These are phyloP conservation scores for Fusarium euwallaceae DNA, from an alignment of 2,329 filamentous ascomycete species.

Conservation along the genomic window DNA sequence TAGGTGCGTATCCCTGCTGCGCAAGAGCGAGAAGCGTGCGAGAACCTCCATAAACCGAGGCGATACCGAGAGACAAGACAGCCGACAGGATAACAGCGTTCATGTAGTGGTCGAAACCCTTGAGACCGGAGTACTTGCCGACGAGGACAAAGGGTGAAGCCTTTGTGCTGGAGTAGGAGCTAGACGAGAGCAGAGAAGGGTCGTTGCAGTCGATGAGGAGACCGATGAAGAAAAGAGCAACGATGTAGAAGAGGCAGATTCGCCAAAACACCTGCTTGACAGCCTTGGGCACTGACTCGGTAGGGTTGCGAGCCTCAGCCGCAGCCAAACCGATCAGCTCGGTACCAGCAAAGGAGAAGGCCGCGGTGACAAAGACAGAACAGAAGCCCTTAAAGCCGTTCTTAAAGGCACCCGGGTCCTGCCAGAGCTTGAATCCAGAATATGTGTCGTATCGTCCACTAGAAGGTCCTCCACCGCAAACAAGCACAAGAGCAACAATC, in stretches of 20 bases:
- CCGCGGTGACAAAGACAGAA: conserved; percentile 77
- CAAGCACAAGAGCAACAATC: conserved; percentile 70
- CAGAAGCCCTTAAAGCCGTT: conserved; percentile 80
- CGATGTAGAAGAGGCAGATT: conserved; percentile 63
- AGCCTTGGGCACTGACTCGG: conserved; percentile 80
- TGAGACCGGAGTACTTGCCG: conserved; percentile 62
- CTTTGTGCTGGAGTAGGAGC: conserved; percentile 35
- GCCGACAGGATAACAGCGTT: conserved; percentile 67
- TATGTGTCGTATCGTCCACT: conserved; percentile 58
- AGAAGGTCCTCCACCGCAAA: conserved; percentile 68
- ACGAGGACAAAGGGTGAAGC: conserved; percentile 65
- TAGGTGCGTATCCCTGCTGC: conserved; percentile 67
- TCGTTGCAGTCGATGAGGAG: conserved; percentile 60
- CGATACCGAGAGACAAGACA: conserved; percentile 67
- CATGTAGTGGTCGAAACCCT: conserved; percentile 65
- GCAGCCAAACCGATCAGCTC: conserved; percentile 78
- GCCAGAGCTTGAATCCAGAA: conserved; percentile 55
- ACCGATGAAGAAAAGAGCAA: conserved; percentile 63
- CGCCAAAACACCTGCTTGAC: conserved; percentile 79
- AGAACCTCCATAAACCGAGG: conserved; percentile 67
- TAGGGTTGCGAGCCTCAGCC: conserved; percentile 75
- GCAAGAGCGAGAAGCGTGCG: conserved; percentile 68
- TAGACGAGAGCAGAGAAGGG: conserved; percentile 54
- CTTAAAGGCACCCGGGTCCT: conserved; percentile 66
- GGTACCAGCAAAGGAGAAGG: conserved; percentile 77